A percentile compares a stretch with the other conserved stretches of the same genome.
Evolutionary conservation across 441 rosid species (phyloP).

Genomic region (Aleurites moluccanus): DNA sequence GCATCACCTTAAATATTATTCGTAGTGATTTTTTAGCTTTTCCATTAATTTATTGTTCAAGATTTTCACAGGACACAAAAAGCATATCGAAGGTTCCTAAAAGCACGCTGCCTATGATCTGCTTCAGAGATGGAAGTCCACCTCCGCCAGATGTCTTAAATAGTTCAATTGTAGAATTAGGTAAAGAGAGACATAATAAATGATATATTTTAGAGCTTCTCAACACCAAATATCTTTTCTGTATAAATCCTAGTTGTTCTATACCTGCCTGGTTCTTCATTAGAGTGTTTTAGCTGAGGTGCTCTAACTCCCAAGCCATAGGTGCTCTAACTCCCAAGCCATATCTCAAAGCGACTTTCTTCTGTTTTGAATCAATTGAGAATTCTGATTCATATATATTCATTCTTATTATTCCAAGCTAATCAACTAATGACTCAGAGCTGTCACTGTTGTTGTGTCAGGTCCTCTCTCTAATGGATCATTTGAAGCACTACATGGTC

Average conservation of each 20-base stretch:
- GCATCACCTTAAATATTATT: neutral
- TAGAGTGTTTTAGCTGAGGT: neutral
- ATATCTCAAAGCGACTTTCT: neutral
- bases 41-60: constrained; percentile 20
- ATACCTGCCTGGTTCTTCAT: neutral
- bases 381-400: neutral
- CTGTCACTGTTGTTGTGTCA: constrained; percentile 30
- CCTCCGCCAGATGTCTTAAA: constrained; percentile 77
- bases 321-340: neutral
- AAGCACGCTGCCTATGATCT: constrained; percentile 66
- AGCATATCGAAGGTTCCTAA: constrained; percentile 48
- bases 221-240: neutral
- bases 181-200: constrained; percentile 31
- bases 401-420: neutral
- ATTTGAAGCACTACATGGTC: constrained; percentile 44
- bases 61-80: constrained; percentile 44
- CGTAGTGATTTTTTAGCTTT: neutral
- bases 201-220: neutral
- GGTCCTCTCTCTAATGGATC: constrained; percentile 61
- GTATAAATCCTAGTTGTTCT: neutral
- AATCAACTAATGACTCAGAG: constrained; percentile 7
- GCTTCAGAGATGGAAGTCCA: constrained; percentile 94
- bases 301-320: neutral
- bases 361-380: neutral
- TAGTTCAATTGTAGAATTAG: constrained; percentile 51